Conservation (phyloP, 83 land plant species). For the Picea abies region DNA sequence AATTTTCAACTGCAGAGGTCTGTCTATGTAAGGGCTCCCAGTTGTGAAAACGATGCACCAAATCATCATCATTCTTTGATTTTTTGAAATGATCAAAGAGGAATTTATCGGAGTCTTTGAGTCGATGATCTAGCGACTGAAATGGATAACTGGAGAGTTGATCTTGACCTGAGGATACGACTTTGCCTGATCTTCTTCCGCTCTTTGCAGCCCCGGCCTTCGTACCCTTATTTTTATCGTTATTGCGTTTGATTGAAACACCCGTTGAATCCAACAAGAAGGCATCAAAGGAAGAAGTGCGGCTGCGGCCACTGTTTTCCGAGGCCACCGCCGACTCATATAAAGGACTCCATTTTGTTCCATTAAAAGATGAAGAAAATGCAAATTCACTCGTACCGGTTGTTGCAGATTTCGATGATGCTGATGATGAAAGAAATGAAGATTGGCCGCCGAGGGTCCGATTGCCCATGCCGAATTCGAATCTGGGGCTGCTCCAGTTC, state of each 20-base stretch:
- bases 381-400: neutral
- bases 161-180: too few species aligned
- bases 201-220: too few species aligned
- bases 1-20: neutral
- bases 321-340: neutral
- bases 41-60: neutral
- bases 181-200: too few species aligned
- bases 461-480: neutral
- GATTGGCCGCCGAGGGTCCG: neutral
- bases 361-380: neutral
- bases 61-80: neutral
- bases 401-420: neutral
- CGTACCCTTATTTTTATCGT: too few species aligned
- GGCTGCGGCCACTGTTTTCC: too few species aligned
- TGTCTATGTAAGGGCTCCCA: slow-evolving; percentile 6
- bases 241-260: neutral
- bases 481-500: neutral
- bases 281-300: neutral
- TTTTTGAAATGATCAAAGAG: neutral
- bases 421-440: too few species aligned
- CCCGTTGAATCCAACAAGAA: slow-evolving; percentile 1
- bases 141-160: too few species aligned
- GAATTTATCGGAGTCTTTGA: neutral
- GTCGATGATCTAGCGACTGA: too few species aligned
- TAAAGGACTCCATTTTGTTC: neutral